Percentiles rank a stretch among this genome's conserved stretches.
Evolutionary conservation across 345 rosid species (phyloP).

Genomic region (Syzygium grande): DNA sequence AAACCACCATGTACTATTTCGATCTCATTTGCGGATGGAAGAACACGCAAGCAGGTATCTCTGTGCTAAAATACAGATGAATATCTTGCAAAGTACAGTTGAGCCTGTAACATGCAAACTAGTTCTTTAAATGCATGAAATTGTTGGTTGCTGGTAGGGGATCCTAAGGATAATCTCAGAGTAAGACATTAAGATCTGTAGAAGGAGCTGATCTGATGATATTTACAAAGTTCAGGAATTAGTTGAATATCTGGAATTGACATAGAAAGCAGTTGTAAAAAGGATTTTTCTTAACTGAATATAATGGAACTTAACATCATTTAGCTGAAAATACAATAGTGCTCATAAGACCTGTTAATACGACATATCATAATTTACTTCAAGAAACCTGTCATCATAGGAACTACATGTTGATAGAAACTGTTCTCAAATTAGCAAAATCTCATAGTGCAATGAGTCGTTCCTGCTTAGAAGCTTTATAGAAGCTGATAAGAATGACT

Average conservation of each 20-base stretch:
- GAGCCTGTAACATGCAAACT: not conserved
- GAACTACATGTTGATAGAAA: not conserved
- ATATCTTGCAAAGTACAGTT: not conserved
- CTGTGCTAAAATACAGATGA: not conserved
- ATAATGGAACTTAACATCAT: not conserved
- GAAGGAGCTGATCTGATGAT: not conserved
- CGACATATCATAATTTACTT: not conserved
- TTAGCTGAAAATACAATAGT: not conserved
- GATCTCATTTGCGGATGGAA: slow-evolving; percentile 33
- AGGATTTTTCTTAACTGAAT: not conserved
- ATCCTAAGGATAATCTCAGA: not conserved
- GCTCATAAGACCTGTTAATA: not conserved
- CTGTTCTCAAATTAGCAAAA: not conserved
- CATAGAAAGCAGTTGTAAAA: not conserved
- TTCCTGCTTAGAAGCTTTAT: not conserved
- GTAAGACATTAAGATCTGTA: not conserved
- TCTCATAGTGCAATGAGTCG: not conserved
- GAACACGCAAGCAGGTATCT: slow-evolving; percentile 40
- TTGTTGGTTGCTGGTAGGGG: not conserved
- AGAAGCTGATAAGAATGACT: not conserved
- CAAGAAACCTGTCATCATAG: not conserved
- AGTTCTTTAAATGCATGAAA: not conserved
- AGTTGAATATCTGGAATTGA: not conserved
- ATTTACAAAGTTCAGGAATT: not conserved
- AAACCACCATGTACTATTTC: slow-evolving; percentile 43